Evolutionary conservation across 176 grass and related monocot species (phyloP), one percentile per base, ranked within the genome.

Genomic region (Cenchrus fungigraminus): DNA sequence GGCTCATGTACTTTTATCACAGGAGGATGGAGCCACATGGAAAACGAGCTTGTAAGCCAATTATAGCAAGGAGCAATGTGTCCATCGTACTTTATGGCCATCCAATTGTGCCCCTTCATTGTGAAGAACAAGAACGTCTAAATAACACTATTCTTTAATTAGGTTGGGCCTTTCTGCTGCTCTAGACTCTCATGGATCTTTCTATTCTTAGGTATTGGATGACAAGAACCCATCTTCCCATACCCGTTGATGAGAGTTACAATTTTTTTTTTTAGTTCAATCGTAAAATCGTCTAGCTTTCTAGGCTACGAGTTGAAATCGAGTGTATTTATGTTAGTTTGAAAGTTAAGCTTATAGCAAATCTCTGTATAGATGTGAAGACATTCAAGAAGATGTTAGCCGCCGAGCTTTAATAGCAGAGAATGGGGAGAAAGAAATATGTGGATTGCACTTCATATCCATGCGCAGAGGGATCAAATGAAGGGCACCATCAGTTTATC

Each of bases 91-190:
- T 68, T 68, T 76, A 3, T 1, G 32, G 67, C 37, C 3, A 5
- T 60, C 12, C 32, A 50, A 74, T 12, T 82, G 49, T 50, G 19
- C 47, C 74, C 42, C 17, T 59, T 34, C 57, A 52, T 13, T 54
- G 63, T 19, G 67, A 34, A 20, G 6, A 82, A 74, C 12, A 13
- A 47, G 44, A 64, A 76, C 73, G 81, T 25, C 67, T 65, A 89
- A 59, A 74, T 79, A 73, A 77, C 50, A 52, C 52, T 5, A 17
- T 59, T 67, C 76, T 42, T 60, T 89, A 72, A 65, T 84, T 88
- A 79, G 82, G 59, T 15, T 59, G 58, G 5, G 1, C 28, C 4
- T 6, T 58, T 44, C 9, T 28, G 19, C 14, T 85, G 87, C 74
- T 16, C 0, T 22, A 28, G 52, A 66, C 37, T 51, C 12, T 40